A percentile compares a stretch with the other conserved stretches of the same genome.
These are phyloP conservation scores for Euphrasia confusa DNA, from an alignment of 257 asterid genomes.

Conservation along the genomic window DNA sequence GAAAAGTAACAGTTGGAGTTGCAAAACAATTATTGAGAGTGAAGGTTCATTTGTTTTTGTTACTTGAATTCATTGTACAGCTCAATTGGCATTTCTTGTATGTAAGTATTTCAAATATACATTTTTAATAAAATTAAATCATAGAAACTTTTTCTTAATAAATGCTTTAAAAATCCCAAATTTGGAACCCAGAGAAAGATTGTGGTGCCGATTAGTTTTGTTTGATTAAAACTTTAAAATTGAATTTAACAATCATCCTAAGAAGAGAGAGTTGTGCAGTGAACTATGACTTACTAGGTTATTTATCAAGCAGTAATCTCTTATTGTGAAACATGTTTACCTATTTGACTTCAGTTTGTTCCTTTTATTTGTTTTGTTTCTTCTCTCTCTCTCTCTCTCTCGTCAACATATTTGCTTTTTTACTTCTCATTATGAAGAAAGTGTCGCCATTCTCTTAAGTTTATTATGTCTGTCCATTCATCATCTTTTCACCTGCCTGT, in stretches of 20 bases:
- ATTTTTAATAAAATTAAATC: not conserved
- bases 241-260: too few species aligned
- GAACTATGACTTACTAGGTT: not conserved
- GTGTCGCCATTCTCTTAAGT: not conserved
- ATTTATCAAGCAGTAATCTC: not conserved
- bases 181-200: not conserved
- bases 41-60: not conserved
- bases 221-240: too few species aligned
- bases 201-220: not conserved
- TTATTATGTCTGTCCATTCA: not conserved
- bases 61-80: not conserved
- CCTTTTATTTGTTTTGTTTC: not conserved
- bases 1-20: not conserved
- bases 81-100: not conserved
- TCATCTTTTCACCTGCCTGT: conserved; percentile 1
- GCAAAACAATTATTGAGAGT: not conserved
- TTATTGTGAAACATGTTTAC: not conserved
- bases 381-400: not conserved
- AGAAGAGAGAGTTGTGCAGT: too few species aligned
- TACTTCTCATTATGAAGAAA: not conserved
- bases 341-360: conserved; percentile 3
- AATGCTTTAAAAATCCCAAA: not conserved
- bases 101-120: not conserved
- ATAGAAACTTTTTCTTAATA: not conserved
- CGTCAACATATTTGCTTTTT: not conserved